Evolutionary conservation across 768 basidiomycete genomes (phyloP).

Genomic region (Mycena capillaripes): DNA sequence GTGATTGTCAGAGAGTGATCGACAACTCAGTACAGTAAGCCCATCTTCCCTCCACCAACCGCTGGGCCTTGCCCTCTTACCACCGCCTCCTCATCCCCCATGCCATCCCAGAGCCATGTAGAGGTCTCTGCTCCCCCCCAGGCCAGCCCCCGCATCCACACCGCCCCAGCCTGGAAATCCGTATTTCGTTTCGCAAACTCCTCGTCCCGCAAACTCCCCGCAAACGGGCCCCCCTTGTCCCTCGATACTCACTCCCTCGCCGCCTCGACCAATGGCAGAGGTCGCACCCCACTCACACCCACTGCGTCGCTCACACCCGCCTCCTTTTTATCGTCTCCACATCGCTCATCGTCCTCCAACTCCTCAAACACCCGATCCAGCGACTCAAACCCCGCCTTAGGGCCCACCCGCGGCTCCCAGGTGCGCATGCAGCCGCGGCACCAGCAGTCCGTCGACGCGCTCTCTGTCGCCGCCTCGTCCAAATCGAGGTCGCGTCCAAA

Average conservation of each 20-base stretch:
- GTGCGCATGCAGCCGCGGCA: conserved; percentile 39
- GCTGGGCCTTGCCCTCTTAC: background rate
- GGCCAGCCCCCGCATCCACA: conserved; percentile 42
- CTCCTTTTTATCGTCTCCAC: conserved; percentile 66
- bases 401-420: conserved; percentile 37
- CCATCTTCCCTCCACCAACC: too few relatives aligned
- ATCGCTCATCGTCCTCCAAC: conserved; percentile 84
- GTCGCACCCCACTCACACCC: conserved; percentile 58
- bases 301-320: conserved; percentile 67
- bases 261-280: conserved; percentile 48
- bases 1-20: too few relatives aligned
- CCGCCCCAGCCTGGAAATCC: conserved; percentile 73
- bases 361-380: conserved; percentile 81
- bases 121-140: conserved; percentile 10
- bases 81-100: conserved; percentile 17
- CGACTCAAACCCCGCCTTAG: conserved; percentile 69
- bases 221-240: conserved; percentile 58
- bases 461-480: conserved; percentile 50
- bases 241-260: conserved; percentile 63
- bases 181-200: conserved; percentile 78
- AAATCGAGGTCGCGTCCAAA: conserved; percentile 58
- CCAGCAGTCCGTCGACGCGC: conserved; percentile 56
- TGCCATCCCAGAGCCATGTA: conserved; percentile 41
- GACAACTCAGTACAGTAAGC: too few relatives aligned
- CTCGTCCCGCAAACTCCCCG: conserved; percentile 71